Evolutionary conservation across 2,329 filamentous ascomycete species (phyloP).

Genomic region (Fusarium mexicanum): DNA sequence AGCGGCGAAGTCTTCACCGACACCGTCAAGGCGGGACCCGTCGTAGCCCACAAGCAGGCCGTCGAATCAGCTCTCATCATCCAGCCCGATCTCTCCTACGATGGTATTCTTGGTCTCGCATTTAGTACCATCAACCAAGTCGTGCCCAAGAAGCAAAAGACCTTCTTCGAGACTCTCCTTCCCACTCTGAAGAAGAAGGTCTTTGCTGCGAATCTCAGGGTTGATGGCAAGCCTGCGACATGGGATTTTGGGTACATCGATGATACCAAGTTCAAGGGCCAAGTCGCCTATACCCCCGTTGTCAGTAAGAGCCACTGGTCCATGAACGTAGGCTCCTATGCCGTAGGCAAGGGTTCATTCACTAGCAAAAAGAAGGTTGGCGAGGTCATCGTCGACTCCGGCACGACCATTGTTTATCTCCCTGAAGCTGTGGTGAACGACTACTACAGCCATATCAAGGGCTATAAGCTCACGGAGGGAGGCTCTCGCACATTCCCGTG

Average conservation of each 20-base stretch:
- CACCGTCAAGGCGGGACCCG: not conserved
- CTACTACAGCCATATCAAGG: not conserved
- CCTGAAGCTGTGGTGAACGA: not conserved
- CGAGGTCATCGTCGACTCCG: not conserved
- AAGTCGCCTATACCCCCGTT: not conserved
- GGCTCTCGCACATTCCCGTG: not conserved
- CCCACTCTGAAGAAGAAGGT: not conserved
- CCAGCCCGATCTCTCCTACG: rapidly evolving
- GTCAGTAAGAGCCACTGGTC: not conserved
- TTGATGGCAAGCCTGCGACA: not conserved
- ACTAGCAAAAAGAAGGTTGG: not conserved
- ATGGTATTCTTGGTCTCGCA: not conserved
- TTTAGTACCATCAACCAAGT: not conserved
- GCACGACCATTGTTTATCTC: not conserved
- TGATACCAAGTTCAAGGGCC: not conserved
- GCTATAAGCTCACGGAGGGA: not conserved
- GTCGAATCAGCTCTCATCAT: not conserved
- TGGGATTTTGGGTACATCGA: slow-evolving; percentile 1
- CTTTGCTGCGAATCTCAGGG: not conserved
- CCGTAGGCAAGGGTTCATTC: not conserved
- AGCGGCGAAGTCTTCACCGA: not conserved
- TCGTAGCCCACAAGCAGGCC: not conserved
- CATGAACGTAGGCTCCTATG: not conserved
- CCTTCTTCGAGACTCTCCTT: not conserved
- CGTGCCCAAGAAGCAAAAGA: not conserved